Conservation (phyloP, 352 stramenopile species). For the Phytophthora capsici region DNA sequence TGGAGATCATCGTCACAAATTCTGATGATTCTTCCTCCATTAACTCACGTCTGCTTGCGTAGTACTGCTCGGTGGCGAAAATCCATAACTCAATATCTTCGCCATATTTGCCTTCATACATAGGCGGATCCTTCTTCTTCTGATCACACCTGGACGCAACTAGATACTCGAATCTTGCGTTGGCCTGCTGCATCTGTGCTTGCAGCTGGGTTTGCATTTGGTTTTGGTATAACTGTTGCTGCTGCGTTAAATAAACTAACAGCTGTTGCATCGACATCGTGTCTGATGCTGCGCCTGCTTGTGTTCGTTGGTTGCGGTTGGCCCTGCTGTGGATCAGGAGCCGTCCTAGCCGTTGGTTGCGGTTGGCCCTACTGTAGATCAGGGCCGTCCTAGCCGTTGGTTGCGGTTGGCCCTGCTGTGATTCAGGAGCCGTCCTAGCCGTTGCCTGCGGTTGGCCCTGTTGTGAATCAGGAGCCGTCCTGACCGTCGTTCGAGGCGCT, state of each 20-base stretch:
- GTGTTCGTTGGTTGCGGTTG: too few species aligned
- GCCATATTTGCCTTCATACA: conserved; percentile 9
- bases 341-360: too few species aligned
- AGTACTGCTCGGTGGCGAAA: conserved; percentile 8
- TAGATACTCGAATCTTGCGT: not conserved
- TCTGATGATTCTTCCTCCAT: conserved; percentile 4
- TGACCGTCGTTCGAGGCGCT: conserved; percentile 1
- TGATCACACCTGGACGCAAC: not conserved
- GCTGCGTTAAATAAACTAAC: conserved; percentile 1
- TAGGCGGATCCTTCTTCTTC: conserved; percentile 14
- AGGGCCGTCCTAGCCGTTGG: too few species aligned
- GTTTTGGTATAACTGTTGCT: conserved; percentile 5
- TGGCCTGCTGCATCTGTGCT: conserved; percentile 3
- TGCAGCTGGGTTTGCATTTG: conserved; percentile 10
- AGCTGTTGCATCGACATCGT: too few species aligned
- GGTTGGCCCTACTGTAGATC: too few species aligned
- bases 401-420: too few species aligned
- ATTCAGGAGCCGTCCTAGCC: too few species aligned
- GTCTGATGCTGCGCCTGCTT: too few species aligned
- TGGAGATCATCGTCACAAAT: conserved; percentile 11
- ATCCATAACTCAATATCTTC: conserved; percentile 11
- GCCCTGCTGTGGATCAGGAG: too few species aligned
- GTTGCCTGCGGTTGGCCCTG: too few species aligned
- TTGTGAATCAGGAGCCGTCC: not conserved
- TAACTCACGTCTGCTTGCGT: conserved; percentile 6